phyloP scores from a whole-genome alignment of 805 yeast genomes.

The Grigorovia jiainica region DNA sequence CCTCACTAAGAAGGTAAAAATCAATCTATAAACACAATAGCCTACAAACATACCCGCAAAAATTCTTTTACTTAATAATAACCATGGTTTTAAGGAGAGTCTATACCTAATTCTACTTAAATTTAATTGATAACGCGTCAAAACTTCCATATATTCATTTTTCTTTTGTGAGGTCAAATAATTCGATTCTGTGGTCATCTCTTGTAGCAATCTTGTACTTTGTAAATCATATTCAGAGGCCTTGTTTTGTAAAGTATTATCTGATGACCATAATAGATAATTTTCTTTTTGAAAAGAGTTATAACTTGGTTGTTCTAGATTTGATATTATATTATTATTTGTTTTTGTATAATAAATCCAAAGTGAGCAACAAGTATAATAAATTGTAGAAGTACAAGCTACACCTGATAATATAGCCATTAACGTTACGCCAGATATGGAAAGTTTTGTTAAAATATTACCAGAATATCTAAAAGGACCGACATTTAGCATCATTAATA shows the following conservation, averaged over 20 bases:
- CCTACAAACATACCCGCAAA: slow-evolving; percentile 22
- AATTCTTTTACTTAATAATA: slow-evolving; percentile 10
- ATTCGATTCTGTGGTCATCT: slow-evolving; percentile 10
- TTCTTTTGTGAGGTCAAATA: slow-evolving; percentile 4
- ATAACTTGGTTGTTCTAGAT: not conserved
- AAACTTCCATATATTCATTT: slow-evolving; percentile 17
- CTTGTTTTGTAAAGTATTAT: slow-evolving; percentile 11
- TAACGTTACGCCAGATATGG: slow-evolving; percentile 25
- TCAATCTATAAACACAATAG: slow-evolving; percentile 31
- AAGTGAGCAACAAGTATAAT: slow-evolving; percentile 14
- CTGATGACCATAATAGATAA: slow-evolving; percentile 20
- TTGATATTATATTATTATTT: not conserved
- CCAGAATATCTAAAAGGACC: slow-evolving; percentile 25
- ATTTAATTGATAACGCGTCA: slow-evolving; percentile 22
- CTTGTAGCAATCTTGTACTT: slow-evolving; percentile 13
- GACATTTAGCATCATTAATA: slow-evolving; percentile 11
- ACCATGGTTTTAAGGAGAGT: slow-evolving; percentile 10
- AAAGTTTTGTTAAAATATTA: slow-evolving; percentile 25
- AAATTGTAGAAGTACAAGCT: slow-evolving; percentile 27
- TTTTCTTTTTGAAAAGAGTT: slow-evolving; percentile 10
- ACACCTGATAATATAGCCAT: slow-evolving; percentile 27
- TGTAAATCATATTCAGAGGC: slow-evolving; percentile 13
- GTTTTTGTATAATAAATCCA: slow-evolving; percentile 9
- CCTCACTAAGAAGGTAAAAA: slow-evolving; percentile 23
- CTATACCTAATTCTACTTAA: slow-evolving; percentile 12